Conservation (phyloP, 2,329 filamentous ascomycete species). For the Samsoniella hepiali region DNA sequence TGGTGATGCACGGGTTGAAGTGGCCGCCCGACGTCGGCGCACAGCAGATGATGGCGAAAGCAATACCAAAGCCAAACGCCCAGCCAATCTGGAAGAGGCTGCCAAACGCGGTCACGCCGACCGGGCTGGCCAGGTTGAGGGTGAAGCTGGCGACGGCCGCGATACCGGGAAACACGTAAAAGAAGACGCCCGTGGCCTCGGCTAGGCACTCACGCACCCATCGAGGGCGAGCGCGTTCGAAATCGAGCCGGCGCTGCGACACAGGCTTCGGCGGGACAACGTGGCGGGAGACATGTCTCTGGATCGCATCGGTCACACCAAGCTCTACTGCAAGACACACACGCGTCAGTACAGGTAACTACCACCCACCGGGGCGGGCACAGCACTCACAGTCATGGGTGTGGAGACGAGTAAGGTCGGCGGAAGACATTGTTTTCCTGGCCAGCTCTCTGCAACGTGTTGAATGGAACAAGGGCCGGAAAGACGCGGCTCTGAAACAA, state of each 20-base stretch:
- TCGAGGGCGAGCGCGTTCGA: slow-evolving; percentile 50
- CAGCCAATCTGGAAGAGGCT: slow-evolving; percentile 54
- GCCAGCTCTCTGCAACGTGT: background rate
- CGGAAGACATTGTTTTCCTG: slow-evolving; percentile 13
- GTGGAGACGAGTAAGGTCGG: slow-evolving; percentile 18
- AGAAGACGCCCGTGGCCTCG: slow-evolving; percentile 56
- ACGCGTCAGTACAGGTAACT: background rate
- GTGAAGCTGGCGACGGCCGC: slow-evolving; percentile 51
- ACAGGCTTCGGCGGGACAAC: slow-evolving; percentile 49
- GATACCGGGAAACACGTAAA: slow-evolving; percentile 53
- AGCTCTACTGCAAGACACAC: slow-evolving; percentile 39
- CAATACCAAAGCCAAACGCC: slow-evolving; percentile 55
- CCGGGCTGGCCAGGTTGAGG: slow-evolving; percentile 41
- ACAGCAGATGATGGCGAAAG: slow-evolving; percentile 57
- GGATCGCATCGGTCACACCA: slow-evolving; percentile 51
- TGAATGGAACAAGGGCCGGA: background rate
- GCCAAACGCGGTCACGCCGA: slow-evolving; percentile 34
- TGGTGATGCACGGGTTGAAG: slow-evolving; percentile 51
- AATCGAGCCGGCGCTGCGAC: slow-evolving; percentile 51
- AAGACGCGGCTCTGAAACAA: background rate
- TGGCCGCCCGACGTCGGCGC: slow-evolving; percentile 53
- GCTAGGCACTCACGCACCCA: slow-evolving; percentile 54
- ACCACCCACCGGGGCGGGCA: background rate
- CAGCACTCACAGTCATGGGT: slow-evolving; percentile 23
- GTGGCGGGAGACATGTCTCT: slow-evolving; percentile 47